Base-by-base conservation (phyloP, 2,329 filamentous ascomycete species). In the Monilinia polystroma region DNA sequence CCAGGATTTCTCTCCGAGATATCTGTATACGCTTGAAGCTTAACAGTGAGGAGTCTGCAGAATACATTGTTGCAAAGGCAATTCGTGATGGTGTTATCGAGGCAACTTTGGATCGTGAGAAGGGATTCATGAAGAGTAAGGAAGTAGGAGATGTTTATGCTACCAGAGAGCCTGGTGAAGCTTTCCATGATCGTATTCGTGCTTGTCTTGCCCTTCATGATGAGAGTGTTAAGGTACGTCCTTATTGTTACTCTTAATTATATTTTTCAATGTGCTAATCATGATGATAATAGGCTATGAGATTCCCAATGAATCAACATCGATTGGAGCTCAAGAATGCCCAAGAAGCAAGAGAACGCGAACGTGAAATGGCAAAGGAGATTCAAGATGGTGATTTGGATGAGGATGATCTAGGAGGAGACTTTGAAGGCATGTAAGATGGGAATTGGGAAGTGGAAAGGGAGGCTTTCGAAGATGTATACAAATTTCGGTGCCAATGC, bases 281-380 rank as follows among this genome's bases (percentile, higher is more conserved):
- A 8, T 16, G 52, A 55, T 26, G 20, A 38, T 3, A 8, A 49
- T 57, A 94, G 91, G 94, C 95, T 35, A 99, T 99, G 95, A 88
- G 95, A 66, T 99, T 98, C 81, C 95, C 95, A 2, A 98, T 98
- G 94, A 97, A 99, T 82, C 95, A 98, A 80, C 95, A 99, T 80
- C 88, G 95, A 23, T 84, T 98, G 66, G 95, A 99, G 80, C 85
- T 99, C 66, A 98, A 97, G 86, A 98, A 96, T 75, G 95, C 95
- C 0, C 94, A 98, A 79, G 96, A 99, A 80, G 95, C 95, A n/a
- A 87, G 95, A 62, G 95, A 99, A 79, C 86, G 95, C 26, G 95
- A 99, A 83, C 87, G 95, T 23, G 95, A 99, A 80, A 87, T 99
- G 84, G 95, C 93, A 70, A 98, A 98, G 84, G 95, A 99, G 83